phyloP scores from a whole-genome alignment of 306 rosid genomes.

The Cicer pinnatifidum region DNA sequence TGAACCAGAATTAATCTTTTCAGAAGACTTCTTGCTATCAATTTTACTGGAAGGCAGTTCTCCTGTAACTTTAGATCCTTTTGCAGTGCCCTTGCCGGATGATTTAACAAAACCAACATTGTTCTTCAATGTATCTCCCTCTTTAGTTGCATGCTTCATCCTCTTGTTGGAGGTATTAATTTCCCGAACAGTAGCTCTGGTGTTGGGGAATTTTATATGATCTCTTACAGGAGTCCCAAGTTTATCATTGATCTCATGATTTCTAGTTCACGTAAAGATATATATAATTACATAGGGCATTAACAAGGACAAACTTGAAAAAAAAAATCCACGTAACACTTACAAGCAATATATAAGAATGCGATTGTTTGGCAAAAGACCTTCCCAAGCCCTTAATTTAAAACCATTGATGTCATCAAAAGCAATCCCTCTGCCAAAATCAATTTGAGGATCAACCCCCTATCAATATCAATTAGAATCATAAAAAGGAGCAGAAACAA shows the following conservation, averaged over 20 bases:
- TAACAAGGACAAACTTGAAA: slow-evolving; percentile 35
- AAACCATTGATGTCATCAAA: slow-evolving; percentile 46
- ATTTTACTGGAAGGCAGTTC: slow-evolving; percentile 45
- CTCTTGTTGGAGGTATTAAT: slow-evolving; percentile 43
- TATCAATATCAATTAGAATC: slow-evolving; percentile 1
- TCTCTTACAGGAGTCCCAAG: slow-evolving; percentile 73
- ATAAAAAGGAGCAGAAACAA: not conserved
- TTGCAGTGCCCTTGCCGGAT: slow-evolving; percentile 45
- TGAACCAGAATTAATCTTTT: not conserved
- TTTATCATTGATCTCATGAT: slow-evolving; percentile 70
- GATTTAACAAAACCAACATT: slow-evolving; percentile 45
- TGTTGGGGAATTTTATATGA: slow-evolving; percentile 67
- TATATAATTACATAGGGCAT: slow-evolving; percentile 38
- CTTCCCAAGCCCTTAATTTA: slow-evolving; percentile 80
- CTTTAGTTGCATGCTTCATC: slow-evolving; percentile 47
- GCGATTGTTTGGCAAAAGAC: slow-evolving; percentile 70
- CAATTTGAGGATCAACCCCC: slow-evolving; percentile 48
- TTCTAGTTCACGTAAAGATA: slow-evolving; percentile 52
- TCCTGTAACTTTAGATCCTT: slow-evolving; percentile 46
- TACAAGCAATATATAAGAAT: slow-evolving; percentile 90
- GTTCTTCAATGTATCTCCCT: slow-evolving; percentile 45
- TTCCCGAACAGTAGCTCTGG: slow-evolving; percentile 40
- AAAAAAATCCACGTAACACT: slow-evolving; percentile 49
- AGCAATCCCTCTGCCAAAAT: slow-evolving; percentile 61
- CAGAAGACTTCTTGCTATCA: slow-evolving; percentile 32